Conservation (phyloP, 148 eudicot species). For the Pouteria glomerata region DNA sequence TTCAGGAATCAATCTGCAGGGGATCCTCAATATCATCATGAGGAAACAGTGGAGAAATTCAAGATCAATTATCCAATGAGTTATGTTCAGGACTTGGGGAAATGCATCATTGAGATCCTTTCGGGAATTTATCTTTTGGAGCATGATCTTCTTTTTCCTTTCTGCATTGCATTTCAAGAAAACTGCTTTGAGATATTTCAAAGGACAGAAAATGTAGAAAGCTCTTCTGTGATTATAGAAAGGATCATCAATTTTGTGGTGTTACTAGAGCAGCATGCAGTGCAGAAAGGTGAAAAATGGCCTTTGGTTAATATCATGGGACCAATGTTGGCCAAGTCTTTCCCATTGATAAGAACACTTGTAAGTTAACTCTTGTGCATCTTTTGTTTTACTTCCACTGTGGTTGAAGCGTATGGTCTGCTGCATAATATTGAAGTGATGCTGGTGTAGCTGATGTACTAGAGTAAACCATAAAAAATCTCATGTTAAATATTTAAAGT, state of each 20-base stretch:
- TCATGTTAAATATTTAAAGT: no score
- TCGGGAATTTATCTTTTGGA: constrained; percentile 51
- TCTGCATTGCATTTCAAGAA: constrained; percentile 59
- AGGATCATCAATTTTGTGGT: constrained; percentile 40
- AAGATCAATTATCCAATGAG: constrained; percentile 31
- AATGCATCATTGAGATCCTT: constrained; percentile 68
- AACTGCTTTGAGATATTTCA: constrained; percentile 53
- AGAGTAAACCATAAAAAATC: no score
- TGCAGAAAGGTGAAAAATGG: constrained; percentile 68
- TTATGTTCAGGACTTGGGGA: constrained; percentile 53
- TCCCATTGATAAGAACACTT: constrained; percentile 46
- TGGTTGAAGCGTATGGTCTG: background rate
- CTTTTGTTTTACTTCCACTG: background rate
- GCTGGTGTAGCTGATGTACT: no score
- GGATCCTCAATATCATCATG: constrained; percentile 21
- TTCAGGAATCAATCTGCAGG: constrained; percentile 19
- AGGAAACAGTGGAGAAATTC: constrained; percentile 26
- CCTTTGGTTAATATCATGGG: constrained; percentile 65
- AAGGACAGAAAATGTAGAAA: constrained; percentile 30
- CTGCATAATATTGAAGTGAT: background rate
- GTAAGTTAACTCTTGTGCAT: constrained; percentile 41
- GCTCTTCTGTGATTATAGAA: constrained; percentile 29
- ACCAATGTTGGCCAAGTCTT: constrained; percentile 58
- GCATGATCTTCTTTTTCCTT: constrained; percentile 37
- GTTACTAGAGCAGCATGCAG: constrained; percentile 48